Conservation (phyloP, 257 asterid species). For the Fraxinus cuspidata region DNA sequence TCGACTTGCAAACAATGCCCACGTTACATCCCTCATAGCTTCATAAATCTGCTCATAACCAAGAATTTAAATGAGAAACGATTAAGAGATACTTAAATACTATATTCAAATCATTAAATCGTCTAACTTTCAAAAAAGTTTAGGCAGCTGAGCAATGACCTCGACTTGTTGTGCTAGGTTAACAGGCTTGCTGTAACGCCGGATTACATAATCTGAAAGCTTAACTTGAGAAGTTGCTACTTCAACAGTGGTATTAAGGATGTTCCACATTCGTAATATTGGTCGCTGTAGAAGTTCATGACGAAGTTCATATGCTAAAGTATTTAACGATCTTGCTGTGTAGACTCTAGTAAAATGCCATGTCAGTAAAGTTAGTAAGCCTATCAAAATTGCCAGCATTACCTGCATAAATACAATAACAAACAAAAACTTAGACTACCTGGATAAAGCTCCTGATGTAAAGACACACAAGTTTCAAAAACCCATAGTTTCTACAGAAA, state of each 20-base stretch:
- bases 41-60: conserved; percentile 67
- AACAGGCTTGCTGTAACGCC: conserved; percentile 60
- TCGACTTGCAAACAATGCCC: conserved; percentile 87
- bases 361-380: conserved; percentile 76
- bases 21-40: conserved; percentile 81
- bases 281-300: conserved; percentile 89
- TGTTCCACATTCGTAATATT: conserved; percentile 83
- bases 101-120: not conserved
- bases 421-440: not conserved
- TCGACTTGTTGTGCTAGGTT: conserved; percentile 80
- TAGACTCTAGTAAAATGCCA: conserved; percentile 93
- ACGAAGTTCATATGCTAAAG: conserved; percentile 82
- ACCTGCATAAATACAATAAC: conserved; percentile 49
- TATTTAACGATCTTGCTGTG: conserved; percentile 68
- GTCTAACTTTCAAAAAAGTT: not conserved
- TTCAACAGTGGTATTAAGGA: conserved; percentile 79
- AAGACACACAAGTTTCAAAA: not conserved
- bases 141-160: conserved; percentile 39
- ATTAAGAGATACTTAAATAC: not conserved
- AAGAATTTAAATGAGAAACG: not conserved
- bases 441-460: not conserved
- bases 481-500: not conserved
- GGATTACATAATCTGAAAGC: conserved; percentile 72
- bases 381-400: conserved; percentile 88
- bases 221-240: conserved; percentile 87